phyloP scores from a whole-genome alignment of 2,329 filamentous ascomycete genomes.

The Epichloe glyceriae region DNA sequence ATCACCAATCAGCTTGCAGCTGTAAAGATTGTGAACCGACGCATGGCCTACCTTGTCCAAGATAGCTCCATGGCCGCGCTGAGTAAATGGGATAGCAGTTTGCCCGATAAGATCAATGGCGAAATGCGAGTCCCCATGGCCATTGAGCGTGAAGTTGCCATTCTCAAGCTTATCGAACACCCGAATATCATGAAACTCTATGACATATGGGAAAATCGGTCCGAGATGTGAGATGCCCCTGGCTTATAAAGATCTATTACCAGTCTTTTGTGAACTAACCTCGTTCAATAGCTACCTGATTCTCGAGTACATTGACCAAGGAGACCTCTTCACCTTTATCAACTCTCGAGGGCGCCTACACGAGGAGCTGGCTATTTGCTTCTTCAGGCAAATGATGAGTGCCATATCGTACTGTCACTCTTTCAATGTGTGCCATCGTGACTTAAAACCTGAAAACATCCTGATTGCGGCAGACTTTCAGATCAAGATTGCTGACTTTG shows the following conservation, averaged over 20 bases:
- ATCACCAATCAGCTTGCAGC: conserved; percentile 71
- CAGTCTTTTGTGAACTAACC: conserved; percentile 6
- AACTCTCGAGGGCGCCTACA: conserved; percentile 57
- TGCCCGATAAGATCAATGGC: conserved; percentile 42
- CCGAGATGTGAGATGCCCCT: conserved; percentile 64
- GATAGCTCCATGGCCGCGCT: conserved; percentile 77
- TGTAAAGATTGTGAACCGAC: conserved; percentile 89
- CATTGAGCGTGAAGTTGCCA: conserved; percentile 88
- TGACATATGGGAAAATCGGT: conserved; percentile 95
- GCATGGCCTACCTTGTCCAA: conserved; percentile 64
- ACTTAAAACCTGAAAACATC: conserved; percentile 96
- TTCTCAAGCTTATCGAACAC: conserved; percentile 93
- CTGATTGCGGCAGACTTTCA: conserved; percentile 62
- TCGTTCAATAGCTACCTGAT: conserved; percentile 64
- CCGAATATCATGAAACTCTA: conserved; percentile 88
- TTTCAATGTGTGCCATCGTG: conserved; percentile 90
- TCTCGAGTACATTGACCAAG: conserved; percentile 72
- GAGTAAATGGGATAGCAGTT: conserved; percentile 55
- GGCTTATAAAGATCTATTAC: background rate
- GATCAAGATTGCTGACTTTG: conserved; percentile 93
- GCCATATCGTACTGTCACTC: conserved; percentile 87
- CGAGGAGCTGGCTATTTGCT: conserved; percentile 68
- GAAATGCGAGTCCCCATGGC: conserved; percentile 69
- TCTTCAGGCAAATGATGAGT: conserved; percentile 88
- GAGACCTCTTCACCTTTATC: conserved; percentile 80